Base-by-base conservation (phyloP, 306 rosid genomes). In the Corylus americana region DNA sequence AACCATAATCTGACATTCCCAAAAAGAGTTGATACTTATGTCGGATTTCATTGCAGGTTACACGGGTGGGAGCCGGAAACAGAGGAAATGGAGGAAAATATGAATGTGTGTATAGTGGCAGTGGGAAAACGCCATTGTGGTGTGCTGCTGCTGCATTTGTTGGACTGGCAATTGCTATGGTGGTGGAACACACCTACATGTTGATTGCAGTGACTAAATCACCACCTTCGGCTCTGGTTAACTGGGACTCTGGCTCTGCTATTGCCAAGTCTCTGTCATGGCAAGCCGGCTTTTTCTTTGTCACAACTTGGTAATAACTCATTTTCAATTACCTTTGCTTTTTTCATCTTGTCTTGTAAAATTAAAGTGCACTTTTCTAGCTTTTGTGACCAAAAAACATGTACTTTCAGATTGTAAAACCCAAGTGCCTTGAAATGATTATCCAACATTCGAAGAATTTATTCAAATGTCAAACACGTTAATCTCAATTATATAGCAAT, bases 261-360 rank as follows among this genome's bases (percentile, higher is more conserved):
- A 80, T 92, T 74, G 76, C 92, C 29, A 88, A 71, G 69, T 79
- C 86, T 77, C 79, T 91, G 55, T 83, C 93, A 78, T 90, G 88
- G 83, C 96, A 89, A 74, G 93, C 92, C 58, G 97, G 83, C 7
- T 87, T 93, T 82, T 93, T 93, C 94, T 93, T 90, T 87, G 57
- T 91, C 48, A 3, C 97, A 54, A 86, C 96, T 61, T 93, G 99
- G 99, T 94, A 92, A 83, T 0, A 55, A 57, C 1, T 7, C 6
- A n/a, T 10, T 35, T 42, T 47, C 17, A 0, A 54, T 55, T 53
- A 1, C 37, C 17, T 13, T 74, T 50, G 22, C 11, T 17, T 42
- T 1, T 31, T 22, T 42, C 42, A 14, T 35, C 11, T 3, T 74
- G 14, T 35, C 8, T 49, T 5, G 35, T 31, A 31, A 31, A 31